A percentile compares a stretch with the other conserved stretches of the same genome.
Conservation (phyloP, 768 basidiomycete species). For the Clathrus columnatus region DNA sequence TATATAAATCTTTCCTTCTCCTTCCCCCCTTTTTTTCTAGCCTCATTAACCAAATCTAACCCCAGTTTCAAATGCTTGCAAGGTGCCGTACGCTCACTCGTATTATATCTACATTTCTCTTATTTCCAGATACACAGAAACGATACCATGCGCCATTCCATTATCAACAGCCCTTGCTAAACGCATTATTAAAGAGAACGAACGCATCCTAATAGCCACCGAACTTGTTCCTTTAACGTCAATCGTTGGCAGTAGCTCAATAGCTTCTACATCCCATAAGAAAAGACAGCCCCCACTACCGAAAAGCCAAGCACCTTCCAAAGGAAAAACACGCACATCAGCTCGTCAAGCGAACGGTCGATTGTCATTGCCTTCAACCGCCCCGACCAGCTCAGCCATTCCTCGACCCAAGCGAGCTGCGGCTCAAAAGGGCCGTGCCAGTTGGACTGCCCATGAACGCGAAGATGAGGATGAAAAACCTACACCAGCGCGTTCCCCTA, state of each 20-base stretch:
- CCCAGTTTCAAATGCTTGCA: constrained; percentile 27
- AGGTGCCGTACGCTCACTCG: constrained; percentile 29
- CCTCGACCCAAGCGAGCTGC: constrained; percentile 7
- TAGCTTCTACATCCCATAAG: constrained; percentile 2
- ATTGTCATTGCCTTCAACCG: background rate
- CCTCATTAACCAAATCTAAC: background rate
- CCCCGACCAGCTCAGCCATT: background rate
- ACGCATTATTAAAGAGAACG: constrained; percentile 44
- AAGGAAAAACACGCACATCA: constrained; percentile 9
- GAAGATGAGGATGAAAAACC: constrained; percentile 4
- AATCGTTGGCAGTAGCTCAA: background rate
- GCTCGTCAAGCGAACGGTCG: constrained; percentile 10
- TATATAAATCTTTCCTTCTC: no score
- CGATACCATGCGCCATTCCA: constrained; percentile 53
- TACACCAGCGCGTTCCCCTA: background rate
- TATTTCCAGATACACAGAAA: constrained; percentile 35
- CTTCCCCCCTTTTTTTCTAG: no score
- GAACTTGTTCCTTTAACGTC: constrained; percentile 3
- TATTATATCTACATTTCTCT: background rate
- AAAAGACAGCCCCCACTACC: constrained; percentile 8
- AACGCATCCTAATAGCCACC: constrained; percentile 10
- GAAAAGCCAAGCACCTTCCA: background rate
- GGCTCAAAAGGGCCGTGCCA: constrained; percentile 4
- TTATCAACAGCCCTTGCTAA: constrained; percentile 51
- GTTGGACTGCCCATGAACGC: background rate